Conservation (phyloP, 148 eudicot genomes). For the Cornus controversa region DNA sequence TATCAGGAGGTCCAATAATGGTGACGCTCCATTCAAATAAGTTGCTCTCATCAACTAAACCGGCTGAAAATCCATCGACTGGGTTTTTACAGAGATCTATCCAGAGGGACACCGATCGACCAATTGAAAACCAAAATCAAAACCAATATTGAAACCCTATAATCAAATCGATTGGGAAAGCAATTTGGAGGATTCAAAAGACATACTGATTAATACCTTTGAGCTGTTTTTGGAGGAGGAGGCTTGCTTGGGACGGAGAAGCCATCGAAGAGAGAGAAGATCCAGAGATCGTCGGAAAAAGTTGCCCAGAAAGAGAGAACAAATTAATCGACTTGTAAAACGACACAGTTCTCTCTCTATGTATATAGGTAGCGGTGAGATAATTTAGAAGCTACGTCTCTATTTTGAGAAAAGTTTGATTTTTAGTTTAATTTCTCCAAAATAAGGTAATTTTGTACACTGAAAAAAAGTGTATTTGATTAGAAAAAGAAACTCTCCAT, state of each 20-base stretch:
- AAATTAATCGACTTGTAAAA: no score
- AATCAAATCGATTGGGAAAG: conserved; percentile 7
- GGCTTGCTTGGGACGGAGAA: conserved; percentile 57
- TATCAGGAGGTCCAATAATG: conserved; percentile 87
- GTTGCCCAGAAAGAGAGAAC: neutral
- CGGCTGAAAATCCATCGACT: conserved; percentile 95
- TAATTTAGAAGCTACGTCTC: neutral
- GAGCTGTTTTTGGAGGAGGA: conserved; percentile 67
- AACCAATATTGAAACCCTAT: conserved; percentile 12
- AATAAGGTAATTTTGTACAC: no score
- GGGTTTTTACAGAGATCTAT: conserved; percentile 81
- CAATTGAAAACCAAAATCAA: conserved; percentile 7
- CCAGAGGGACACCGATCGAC: conserved; percentile 10
- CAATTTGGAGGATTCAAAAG: neutral
- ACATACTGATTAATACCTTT: conserved; percentile 32
- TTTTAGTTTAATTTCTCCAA: no score
- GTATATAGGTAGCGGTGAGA: neutral
- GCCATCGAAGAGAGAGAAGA: conserved; percentile 19
- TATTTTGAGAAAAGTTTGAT: no score
- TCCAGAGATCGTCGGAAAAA: neutral
- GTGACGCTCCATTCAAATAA: conserved; percentile 85
- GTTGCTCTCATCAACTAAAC: conserved; percentile 72
- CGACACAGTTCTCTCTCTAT: neutral
- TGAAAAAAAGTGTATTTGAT: no score
- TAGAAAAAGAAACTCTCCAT: no score